A percentile compares a stretch with the other conserved stretches of the same genome.
These are phyloP conservation scores for Blastomyces parvus DNA, from an alignment of 2,329 filamentous ascomycete species.

Conservation along the genomic window DNA sequence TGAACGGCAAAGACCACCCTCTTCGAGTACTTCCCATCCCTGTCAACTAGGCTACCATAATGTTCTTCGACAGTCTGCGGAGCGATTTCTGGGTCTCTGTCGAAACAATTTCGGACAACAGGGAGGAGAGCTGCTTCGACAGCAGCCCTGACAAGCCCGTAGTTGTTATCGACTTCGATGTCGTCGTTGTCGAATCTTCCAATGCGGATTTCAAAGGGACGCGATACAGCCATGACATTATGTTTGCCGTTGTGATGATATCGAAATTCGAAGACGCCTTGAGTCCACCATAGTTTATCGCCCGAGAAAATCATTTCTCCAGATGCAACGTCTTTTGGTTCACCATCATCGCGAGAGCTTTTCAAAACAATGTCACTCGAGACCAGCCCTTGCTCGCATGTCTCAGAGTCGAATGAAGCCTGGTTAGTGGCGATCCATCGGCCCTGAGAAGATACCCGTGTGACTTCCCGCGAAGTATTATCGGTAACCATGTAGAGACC, in stretches of 20 bases:
- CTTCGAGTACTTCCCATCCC: conserved; percentile 79
- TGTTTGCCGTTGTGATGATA: conserved; percentile 93
- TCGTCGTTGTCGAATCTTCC: conserved; percentile 68
- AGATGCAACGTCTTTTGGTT: conserved; percentile 51
- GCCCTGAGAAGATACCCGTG: conserved; percentile 73
- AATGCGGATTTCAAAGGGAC: conserved; percentile 85
- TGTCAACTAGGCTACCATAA: conserved; percentile 76
- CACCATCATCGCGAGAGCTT: conserved; percentile 36
- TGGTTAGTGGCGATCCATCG: conserved; percentile 78
- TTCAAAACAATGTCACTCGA: conserved; percentile 54
- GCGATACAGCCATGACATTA: conserved; percentile 85
- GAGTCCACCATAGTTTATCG: conserved; percentile 95
- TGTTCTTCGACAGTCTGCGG: conserved; percentile 67
- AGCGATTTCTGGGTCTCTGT: conserved; percentile 82
- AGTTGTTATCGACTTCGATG: conserved; percentile 49
- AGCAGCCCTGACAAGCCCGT: conserved; percentile 49
- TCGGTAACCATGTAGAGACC: conserved; percentile 94
- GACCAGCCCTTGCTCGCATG: conserved; percentile 67
- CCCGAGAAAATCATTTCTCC: conserved; percentile 83
- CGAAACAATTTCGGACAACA: conserved; percentile 82
- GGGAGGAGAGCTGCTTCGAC: conserved; percentile 72
- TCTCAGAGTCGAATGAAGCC: conserved; percentile 64
- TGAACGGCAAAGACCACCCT: conserved; percentile 88
- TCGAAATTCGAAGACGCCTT: conserved; percentile 91
- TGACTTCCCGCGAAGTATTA: conserved; percentile 75